Conservation (phyloP, 1,284 basidiomycete species). For the Coniferiporia sulphurascens region DNA sequence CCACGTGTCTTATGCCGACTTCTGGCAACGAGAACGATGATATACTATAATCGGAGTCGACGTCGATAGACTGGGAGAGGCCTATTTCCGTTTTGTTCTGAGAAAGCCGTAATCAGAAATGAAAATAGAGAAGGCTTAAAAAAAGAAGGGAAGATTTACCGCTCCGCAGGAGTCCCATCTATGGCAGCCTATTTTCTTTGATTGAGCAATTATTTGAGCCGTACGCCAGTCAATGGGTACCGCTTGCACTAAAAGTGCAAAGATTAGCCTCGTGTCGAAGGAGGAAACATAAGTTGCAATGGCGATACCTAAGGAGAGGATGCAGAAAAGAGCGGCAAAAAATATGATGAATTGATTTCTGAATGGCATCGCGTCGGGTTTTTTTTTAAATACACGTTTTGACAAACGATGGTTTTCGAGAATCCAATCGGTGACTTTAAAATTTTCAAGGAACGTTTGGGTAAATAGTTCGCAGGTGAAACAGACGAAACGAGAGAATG, state of each 20-base stretch:
- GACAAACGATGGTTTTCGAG: too few species aligned
- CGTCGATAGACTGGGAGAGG: not conserved
- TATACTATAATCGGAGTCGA: not conserved
- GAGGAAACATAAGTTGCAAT: too few species aligned
- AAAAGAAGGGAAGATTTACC: not conserved
- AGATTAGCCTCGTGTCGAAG: too few species aligned
- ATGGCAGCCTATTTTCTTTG: constrained; percentile 8
- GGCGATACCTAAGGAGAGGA: not conserved
- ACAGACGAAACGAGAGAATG: too few species aligned
- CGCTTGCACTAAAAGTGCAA: not conserved
- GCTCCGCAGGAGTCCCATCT: not conserved
- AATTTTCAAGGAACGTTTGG: too few species aligned
- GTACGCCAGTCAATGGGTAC: constrained; percentile 11
- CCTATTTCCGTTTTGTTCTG: not conserved
- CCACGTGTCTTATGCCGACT: constrained; percentile 10
- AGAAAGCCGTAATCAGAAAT: not conserved
- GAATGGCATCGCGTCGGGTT: not conserved
- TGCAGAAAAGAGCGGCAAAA: not conserved
- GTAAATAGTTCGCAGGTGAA: too few species aligned
- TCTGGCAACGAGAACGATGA: constrained; percentile 2
- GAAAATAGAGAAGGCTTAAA: not conserved
- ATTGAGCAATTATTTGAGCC: constrained; percentile 7
- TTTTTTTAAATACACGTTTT: too few species aligned
- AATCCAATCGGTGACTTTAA: too few species aligned
- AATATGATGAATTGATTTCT: not conserved